Evolutionary conservation across 179 eudicot species (phyloP).

Genomic region (Beta macrorhiza): DNA sequence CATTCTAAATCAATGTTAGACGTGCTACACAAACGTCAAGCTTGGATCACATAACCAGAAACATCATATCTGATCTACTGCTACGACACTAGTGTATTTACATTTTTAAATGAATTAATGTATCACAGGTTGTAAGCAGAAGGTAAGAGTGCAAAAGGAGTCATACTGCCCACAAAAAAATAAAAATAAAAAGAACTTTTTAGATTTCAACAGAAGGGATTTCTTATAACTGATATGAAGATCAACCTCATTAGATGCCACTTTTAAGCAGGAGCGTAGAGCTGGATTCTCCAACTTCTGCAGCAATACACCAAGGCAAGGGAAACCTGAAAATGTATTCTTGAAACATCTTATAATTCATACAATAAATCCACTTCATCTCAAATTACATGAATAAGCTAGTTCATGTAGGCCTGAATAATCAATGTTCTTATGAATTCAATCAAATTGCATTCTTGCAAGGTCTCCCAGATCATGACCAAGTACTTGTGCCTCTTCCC

Average conservation of each 20-base stretch:
- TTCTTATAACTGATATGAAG: background rate
- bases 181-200: slow-evolving; percentile 4
- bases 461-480: background rate
- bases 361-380: background rate
- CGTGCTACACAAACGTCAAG: background rate
- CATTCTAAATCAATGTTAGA: slow-evolving; percentile 12
- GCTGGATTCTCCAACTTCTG: slow-evolving; percentile 98
- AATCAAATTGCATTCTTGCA: background rate
- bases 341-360: slow-evolving; percentile 12
- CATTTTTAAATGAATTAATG: background rate
- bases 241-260: slow-evolving; percentile 77
- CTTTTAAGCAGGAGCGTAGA: slow-evolving; percentile 81
- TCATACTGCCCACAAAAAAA: background rate
- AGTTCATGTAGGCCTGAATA: background rate
- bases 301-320: slow-evolving; percentile 90
- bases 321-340: slow-evolving; percentile 63
- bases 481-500: background rate
- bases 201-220: background rate
- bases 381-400: background rate
- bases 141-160: background rate
- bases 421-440: background rate
- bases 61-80: background rate
- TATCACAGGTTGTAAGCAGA: background rate
- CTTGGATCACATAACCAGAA: background rate
- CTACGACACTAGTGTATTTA: background rate